These are phyloP conservation scores for Epichloe sp. DNA, from an alignment of 2,329 filamentous ascomycete genomes.

Conservation along the genomic window DNA sequence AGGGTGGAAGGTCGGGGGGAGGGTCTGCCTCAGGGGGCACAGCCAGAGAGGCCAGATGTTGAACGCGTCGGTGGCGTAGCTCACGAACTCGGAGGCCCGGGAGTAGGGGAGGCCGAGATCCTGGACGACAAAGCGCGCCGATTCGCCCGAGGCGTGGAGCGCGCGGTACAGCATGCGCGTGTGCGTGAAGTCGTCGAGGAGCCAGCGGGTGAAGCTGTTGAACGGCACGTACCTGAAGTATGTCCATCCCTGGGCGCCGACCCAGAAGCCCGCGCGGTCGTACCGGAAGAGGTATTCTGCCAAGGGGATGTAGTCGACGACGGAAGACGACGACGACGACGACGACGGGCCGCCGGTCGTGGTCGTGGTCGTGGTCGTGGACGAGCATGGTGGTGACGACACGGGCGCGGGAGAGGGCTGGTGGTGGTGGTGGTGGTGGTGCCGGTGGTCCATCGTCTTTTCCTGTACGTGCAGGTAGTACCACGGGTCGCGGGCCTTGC, in stretches of 20 bases:
- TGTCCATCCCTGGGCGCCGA: slow-evolving; percentile 49
- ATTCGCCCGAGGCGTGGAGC: slow-evolving; percentile 53
- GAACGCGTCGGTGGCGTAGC: slow-evolving; percentile 37
- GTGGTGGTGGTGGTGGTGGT: not conserved
- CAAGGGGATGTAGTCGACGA: slow-evolving; percentile 47
- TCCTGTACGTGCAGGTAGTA: slow-evolving; percentile 59
- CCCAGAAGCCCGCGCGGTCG: slow-evolving; percentile 65
- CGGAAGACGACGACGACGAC: slow-evolving; percentile 14
- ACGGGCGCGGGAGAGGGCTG: slow-evolving; percentile 8
- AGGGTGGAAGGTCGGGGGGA: slow-evolving; percentile 42
- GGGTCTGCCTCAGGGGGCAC: slow-evolving; percentile 38
- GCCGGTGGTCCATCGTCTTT: slow-evolving; percentile 14
- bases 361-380: not conserved
- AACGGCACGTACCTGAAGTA: slow-evolving; percentile 57
- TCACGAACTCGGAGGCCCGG: slow-evolving; percentile 37
- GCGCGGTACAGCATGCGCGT: slow-evolving; percentile 64
- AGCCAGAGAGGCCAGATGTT: slow-evolving; percentile 49
- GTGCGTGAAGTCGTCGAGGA: slow-evolving; percentile 60
- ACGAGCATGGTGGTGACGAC: not conserved
- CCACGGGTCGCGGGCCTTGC: slow-evolving; percentile 54
- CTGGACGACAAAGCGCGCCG: slow-evolving; percentile 53
- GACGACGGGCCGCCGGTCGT: slow-evolving; percentile 10
- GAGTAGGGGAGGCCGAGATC: slow-evolving; percentile 48
- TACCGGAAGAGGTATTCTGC: slow-evolving; percentile 67
- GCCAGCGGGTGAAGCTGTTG: slow-evolving; percentile 50